Conservation (phyloP, 768 basidiomycete species). For the Pisolithus microcarpus region DNA sequence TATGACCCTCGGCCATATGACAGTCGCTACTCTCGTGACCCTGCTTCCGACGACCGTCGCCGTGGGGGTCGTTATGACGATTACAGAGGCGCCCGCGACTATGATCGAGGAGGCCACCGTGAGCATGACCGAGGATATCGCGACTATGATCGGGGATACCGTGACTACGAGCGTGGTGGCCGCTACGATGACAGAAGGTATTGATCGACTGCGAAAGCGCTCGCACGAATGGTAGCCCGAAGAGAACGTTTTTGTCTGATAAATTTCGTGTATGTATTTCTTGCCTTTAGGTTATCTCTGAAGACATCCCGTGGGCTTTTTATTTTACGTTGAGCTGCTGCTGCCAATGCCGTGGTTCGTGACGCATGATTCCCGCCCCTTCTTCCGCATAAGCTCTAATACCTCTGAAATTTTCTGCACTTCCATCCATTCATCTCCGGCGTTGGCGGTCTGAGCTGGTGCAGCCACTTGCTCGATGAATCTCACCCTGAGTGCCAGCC, state of each 20-base stretch:
- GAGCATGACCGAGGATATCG: slow-evolving; percentile 32
- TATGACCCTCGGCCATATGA: slow-evolving; percentile 93
- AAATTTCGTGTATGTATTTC: slow-evolving; percentile 17
- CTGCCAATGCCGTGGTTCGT: slow-evolving; percentile 63
- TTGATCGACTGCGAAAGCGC: not conserved
- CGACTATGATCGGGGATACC: slow-evolving; percentile 33
- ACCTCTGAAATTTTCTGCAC: slow-evolving; percentile 65
- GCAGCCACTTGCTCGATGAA: slow-evolving; percentile 44
- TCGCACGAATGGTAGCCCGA: not conserved
- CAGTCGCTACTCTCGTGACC: slow-evolving; percentile 69
- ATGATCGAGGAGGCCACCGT: slow-evolving; percentile 18
- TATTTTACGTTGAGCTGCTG: slow-evolving; percentile 4
- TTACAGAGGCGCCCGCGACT: slow-evolving; percentile 37
- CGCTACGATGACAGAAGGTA: slow-evolving; percentile 28
- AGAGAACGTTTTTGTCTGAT: not conserved
- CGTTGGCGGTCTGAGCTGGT: not conserved
- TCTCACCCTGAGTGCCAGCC: slow-evolving; percentile 61
- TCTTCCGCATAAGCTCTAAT: slow-evolving; percentile 54
- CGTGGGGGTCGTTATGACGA: slow-evolving; percentile 39
- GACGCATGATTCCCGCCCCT: slow-evolving; percentile 50
- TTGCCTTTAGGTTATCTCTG: not conserved
- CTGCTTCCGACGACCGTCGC: slow-evolving; percentile 40
- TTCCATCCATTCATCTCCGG: slow-evolving; percentile 43
- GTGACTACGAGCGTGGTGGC: slow-evolving; percentile 31
- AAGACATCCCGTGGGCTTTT: not conserved